Percentiles rank a stretch among this genome's conserved stretches.
These are phyloP conservation scores for Rhodotorula sphaerocarpa DNA, from an alignment of 768 basidiomycete genomes.

Conservation along the genomic window DNA sequence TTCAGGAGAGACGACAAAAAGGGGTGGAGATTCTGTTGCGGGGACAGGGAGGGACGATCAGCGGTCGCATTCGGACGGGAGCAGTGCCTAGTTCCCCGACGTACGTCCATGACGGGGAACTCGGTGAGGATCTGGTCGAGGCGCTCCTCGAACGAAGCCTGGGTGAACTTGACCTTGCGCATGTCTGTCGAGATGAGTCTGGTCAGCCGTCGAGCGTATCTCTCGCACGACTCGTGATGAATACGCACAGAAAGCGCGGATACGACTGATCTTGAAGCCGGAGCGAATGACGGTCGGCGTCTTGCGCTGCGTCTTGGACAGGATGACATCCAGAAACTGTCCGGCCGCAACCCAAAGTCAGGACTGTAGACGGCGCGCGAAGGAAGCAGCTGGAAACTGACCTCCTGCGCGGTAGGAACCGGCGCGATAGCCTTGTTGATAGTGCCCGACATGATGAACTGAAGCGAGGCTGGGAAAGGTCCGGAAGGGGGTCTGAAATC, in stretches of 20 bases:
- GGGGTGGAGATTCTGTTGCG: constrained; percentile 72
- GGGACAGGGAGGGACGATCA: not conserved
- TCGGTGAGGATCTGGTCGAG: constrained; percentile 84
- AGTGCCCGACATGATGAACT: constrained; percentile 12
- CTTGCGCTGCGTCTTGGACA: constrained; percentile 91
- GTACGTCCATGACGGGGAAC: constrained; percentile 92
- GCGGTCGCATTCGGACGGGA: too few relatives aligned
- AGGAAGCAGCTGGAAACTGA: constrained; percentile 40
- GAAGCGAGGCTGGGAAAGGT: not conserved
- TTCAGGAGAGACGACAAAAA: constrained; percentile 94
- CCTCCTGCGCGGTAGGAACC: constrained; percentile 92
- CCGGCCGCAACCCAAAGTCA: not conserved
- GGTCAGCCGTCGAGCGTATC: constrained; percentile 12
- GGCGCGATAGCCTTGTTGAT: constrained; percentile 80
- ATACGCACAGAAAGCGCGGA: constrained; percentile 52
- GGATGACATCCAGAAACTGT: constrained; percentile 59
- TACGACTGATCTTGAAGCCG: constrained; percentile 99
- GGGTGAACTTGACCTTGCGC: constrained; percentile 99
- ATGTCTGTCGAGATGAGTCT: constrained; percentile 56
- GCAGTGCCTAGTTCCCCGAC: too few relatives aligned
- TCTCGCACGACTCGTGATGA: fast-evolving
- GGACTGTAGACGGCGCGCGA: too few relatives aligned
- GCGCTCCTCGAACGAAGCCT: constrained; percentile 93
- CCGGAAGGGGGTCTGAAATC: too few relatives aligned
- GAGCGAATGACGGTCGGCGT: constrained; percentile 98